These are phyloP conservation scores for Penicillium simplicissimum DNA, from an alignment of 495 filamentous ascomycete species.

Conservation along the genomic window DNA sequence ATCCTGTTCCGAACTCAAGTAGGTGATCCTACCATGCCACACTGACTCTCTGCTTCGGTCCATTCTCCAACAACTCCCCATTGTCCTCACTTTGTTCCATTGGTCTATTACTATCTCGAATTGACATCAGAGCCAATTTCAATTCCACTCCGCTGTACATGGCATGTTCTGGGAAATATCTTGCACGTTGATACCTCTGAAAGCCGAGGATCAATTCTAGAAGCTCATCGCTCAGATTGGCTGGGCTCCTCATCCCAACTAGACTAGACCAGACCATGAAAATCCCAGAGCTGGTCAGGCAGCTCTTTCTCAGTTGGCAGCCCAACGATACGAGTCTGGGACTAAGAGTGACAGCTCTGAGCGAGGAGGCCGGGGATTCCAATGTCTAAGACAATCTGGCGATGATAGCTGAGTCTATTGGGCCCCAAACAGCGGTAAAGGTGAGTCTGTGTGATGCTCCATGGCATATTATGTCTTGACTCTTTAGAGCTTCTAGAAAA, in stretches of 20 bases:
- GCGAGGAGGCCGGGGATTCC: conserved; percentile 15
- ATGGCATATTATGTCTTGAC: conserved; percentile 5
- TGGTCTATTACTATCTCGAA: not conserved
- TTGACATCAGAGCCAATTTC: not conserved
- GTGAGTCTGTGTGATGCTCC: conserved; percentile 14
- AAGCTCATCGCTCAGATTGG: not conserved
- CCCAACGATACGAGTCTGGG: conserved; percentile 21
- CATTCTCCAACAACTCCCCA: conserved; percentile 17
- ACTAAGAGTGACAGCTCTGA: conserved; percentile 2
- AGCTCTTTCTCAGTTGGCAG: conserved; percentile 10
- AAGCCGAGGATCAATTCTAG: conserved; percentile 3
- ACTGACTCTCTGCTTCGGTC: conserved; percentile 16
- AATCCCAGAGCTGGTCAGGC: not conserved
- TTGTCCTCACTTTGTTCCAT: conserved; percentile 13
- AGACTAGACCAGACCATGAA: conserved; percentile 2
- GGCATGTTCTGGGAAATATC: conserved; percentile 17
- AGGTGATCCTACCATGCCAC: conserved; percentile 14
- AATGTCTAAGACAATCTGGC: conserved; percentile 31
- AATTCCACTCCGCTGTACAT: not conserved
- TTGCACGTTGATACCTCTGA: not conserved
- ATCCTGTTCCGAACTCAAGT: conserved; percentile 6
- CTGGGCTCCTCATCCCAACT: not conserved
- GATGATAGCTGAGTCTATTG: conserved; percentile 1
- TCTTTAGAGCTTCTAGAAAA: conserved; percentile 24
- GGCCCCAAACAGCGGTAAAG: conserved; percentile 28